phyloP scores from a whole-genome alignment of 179 eudicot genomes.

The Spinacia oleracea region DNA sequence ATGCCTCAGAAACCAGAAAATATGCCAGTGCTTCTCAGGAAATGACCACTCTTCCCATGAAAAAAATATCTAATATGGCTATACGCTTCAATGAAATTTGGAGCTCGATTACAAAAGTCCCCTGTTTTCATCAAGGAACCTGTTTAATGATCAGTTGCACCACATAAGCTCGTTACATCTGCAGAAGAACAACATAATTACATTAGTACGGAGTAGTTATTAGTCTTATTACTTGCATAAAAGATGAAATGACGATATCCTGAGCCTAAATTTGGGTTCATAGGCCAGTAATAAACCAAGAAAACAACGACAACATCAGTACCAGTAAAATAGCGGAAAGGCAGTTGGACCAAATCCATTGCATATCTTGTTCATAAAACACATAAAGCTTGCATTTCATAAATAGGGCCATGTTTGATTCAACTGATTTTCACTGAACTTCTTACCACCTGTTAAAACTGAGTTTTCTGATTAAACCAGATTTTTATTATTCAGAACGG shows the following conservation, averaged over 20 bases:
- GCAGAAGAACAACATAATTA: conserved; percentile 2
- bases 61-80: background rate
- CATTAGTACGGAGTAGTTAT: background rate
- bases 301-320: background rate
- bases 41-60: background rate
- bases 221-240: background rate
- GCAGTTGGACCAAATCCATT: background rate
- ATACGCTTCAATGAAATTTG: conserved; percentile 11
- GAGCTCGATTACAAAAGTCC: background rate
- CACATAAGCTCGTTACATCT: conserved; percentile 8
- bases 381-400: background rate
- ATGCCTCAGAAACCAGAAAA: background rate
- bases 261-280: background rate
- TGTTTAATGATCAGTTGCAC: conserved; percentile 3
- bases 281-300: background rate
- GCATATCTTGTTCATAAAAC: background rate
- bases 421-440: background rate
- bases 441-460: no score
- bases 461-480: no score
- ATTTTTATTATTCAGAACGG: background rate
- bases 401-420: background rate
- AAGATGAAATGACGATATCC: background rate
- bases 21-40: background rate
- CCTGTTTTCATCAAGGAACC: conserved; percentile 16
- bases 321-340: background rate